phyloP scores from a whole-genome alignment of 331 rosid genomes.

The Prunus yedoensis region DNA sequence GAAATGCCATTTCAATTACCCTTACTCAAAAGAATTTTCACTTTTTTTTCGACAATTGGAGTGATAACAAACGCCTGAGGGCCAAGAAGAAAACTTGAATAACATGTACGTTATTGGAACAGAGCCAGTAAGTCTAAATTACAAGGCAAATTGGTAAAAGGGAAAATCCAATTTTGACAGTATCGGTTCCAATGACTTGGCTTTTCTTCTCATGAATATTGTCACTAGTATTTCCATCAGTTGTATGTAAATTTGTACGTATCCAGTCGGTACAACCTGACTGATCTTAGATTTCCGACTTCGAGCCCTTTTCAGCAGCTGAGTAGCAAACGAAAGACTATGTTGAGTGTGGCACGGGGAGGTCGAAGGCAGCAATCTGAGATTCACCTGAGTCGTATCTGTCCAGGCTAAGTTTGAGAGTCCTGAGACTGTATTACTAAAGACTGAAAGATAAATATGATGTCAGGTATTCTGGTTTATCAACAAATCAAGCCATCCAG shows the following conservation, averaged over 20 bases:
- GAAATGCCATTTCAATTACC: neutral
- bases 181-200: no score
- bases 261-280: neutral
- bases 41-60: neutral
- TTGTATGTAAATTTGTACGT: neutral
- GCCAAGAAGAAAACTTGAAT: neutral
- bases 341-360: neutral
- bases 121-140: neutral
- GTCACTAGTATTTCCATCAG: neutral
- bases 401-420: neutral
- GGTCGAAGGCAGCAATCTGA: neutral
- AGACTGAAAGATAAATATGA: neutral
- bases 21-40: neutral
- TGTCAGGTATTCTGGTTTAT: constrained; percentile 17
- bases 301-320: neutral
- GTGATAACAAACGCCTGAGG: no score
- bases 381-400: neutral
- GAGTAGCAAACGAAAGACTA: neutral
- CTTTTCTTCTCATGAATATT: neutral
- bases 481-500: constrained; percentile 11
- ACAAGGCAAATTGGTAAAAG: constrained; percentile 1
- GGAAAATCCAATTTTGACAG: neutral
- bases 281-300: neutral
- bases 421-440: neutral
- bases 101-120: neutral